phyloP scores from a whole-genome alignment of 352 stramenopile species.

The Phytophthora rubi region DNA sequence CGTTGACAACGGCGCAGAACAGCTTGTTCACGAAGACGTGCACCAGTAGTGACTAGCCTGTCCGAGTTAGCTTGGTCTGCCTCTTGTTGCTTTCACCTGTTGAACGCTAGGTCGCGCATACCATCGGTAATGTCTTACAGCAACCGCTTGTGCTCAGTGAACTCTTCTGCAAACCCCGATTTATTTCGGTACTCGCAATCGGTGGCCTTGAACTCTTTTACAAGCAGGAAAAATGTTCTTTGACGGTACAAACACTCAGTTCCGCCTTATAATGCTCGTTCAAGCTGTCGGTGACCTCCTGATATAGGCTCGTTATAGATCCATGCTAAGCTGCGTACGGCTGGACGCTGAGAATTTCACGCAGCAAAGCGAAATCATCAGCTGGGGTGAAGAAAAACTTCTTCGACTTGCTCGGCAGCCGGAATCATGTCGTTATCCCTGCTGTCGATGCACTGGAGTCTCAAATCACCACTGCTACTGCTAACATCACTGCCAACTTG shows the following conservation, averaged over 20 bases:
- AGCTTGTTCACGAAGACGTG: neutral
- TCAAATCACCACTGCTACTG: neutral
- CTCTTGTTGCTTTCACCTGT: neutral
- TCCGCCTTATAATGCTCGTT: neutral
- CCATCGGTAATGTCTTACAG: neutral
- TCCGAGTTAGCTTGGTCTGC: neutral
- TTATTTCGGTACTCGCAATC: slow-evolving; percentile 9
- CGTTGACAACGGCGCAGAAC: neutral
- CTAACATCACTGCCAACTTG: neutral
- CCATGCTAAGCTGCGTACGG: neutral
- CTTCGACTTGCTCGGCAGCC: neutral
- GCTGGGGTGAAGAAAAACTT: neutral
- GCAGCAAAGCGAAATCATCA: neutral
- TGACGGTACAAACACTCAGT: neutral
- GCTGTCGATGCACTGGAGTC: neutral
- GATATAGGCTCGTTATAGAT: neutral
- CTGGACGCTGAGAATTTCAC: neutral
- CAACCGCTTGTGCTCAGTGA: neutral
- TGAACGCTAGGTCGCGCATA: neutral
- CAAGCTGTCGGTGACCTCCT: neutral
- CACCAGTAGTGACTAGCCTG: neutral
- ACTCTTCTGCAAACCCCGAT: neutral
- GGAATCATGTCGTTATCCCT: neutral
- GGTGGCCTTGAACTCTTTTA: neutral
- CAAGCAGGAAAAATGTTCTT: neutral